Conservation (phyloP, 805 yeast species). For the Metschnikowia rubicola region DNA sequence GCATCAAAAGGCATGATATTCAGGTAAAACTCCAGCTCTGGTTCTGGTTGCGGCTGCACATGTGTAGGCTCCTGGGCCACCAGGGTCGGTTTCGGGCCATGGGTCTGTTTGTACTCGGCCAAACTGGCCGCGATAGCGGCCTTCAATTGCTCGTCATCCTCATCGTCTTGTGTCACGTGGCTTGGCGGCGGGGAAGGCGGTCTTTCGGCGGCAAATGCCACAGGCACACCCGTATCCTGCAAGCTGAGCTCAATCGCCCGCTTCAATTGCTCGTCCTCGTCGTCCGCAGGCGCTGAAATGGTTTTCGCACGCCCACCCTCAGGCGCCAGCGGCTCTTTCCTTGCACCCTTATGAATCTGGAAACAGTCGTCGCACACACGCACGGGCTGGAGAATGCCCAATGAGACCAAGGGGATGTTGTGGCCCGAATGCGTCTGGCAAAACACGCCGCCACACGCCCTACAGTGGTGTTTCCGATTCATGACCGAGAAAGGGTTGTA, state of each 20-base stretch:
- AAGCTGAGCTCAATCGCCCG: slow-evolving; percentile 78
- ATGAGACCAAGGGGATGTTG: slow-evolving; percentile 64
- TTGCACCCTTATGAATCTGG: slow-evolving; percentile 49
- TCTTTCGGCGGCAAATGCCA: background rate
- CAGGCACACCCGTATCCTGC: slow-evolving; percentile 42
- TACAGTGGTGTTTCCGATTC: slow-evolving; percentile 92
- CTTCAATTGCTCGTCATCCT: slow-evolving; percentile 75
- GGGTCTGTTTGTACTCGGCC: slow-evolving; percentile 52
- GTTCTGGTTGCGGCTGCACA: slow-evolving; percentile 8
- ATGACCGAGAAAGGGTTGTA: slow-evolving; percentile 74
- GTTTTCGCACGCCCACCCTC: no score
- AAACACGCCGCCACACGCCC: slow-evolving; percentile 95
- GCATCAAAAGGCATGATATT: slow-evolving; percentile 15
- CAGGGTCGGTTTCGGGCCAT: background rate
- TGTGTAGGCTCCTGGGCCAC: background rate
- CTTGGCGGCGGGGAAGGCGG: slow-evolving; percentile 25
- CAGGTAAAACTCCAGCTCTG: slow-evolving; percentile 24
- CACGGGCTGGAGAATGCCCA: slow-evolving; percentile 86
- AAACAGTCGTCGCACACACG: slow-evolving; percentile 91
- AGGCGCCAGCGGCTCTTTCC: no score
- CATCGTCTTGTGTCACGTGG: slow-evolving; percentile 37
- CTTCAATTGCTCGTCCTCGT: slow-evolving; percentile 73
- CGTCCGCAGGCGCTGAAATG: slow-evolving; percentile 16
- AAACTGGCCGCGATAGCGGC: slow-evolving; percentile 94
- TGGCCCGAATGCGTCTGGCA: slow-evolving; percentile 83